Evolutionary conservation across 805 yeast species (phyloP).

Genomic region (Hanseniaspora lachancei): DNA sequence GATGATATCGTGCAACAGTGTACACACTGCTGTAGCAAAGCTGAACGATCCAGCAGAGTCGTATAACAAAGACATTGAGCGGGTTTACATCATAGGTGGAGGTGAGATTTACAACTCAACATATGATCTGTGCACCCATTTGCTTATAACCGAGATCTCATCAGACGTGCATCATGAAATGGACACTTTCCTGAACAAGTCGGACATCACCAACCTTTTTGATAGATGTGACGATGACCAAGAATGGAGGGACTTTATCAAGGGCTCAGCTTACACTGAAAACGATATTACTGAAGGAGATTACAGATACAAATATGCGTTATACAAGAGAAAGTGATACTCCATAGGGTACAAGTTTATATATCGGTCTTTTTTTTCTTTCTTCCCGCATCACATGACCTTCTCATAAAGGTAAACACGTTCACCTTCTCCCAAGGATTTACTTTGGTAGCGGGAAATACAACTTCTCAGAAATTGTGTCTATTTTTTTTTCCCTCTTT

Average conservation of each 20-base stretch:
- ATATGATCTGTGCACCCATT: constrained; percentile 34
- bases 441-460: not conserved
- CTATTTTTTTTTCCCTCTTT: not conserved
- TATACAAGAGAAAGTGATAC: not conserved
- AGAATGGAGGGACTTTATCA: not conserved
- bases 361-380: not conserved
- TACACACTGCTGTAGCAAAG: constrained; percentile 34
- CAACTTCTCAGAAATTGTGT: not conserved
- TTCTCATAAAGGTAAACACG: not conserved
- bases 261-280: not conserved
- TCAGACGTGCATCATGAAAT: constrained; percentile 14
- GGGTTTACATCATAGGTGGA: constrained; percentile 82
- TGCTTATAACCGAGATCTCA: constrained; percentile 58
- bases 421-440: not conserved
- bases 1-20: constrained; percentile 29
- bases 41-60: constrained; percentile 20
- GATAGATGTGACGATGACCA: not conserved
- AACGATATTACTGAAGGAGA: not conserved
- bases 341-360: not conserved
- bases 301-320: not conserved
- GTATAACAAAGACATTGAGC: constrained; percentile 30
- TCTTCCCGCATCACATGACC: too few species aligned
- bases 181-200: constrained; percentile 6
- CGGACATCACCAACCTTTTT: not conserved
- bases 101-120: constrained; percentile 66